Base-by-base conservation (phyloP, 768 basidiomycete species). In the Suillus luteus region DNA sequence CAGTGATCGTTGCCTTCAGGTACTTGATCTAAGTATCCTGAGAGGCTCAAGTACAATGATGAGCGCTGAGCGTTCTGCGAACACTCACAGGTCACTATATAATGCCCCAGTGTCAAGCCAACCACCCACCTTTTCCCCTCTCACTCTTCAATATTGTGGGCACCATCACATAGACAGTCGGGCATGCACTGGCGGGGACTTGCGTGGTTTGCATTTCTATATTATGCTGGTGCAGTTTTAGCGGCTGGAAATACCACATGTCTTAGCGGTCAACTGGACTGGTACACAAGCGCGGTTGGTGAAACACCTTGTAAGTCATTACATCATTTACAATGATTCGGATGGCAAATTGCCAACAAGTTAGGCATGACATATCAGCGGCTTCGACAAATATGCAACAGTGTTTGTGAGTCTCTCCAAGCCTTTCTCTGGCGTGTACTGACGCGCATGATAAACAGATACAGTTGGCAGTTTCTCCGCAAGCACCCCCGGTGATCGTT, bases 351-450 rank as follows among this genome's bases (percentile, higher is more conserved):
- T 55, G 22, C 57, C 33, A 35, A 27, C 10, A 33, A 40, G 37
- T 24, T 14, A 71, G 70, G 70, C 65, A 33, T n/a, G 44, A 71
- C 70, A 9, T 71, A 71, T 58, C 64, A 71, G 54, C 64, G 63
- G n/a, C 61, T 71, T 17, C 61, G 68, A n/a, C 70, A 67, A 55
- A 71, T 71, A 57, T 71, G 70, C 57, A 52, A 65, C 22, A 57
- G 22, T 15, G 10, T 40, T 5, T 71, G 70, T 71, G 27, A 31
- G 70, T 59, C 31, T 57, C 11, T 31, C 57, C 19, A 55, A 9
- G 33, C 5, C 4, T 22, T 19, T 60, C 52, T 40, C 35, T 60
- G 22, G 10, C 35, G 24, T 61, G 62, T 24, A 27, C 40, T 38
- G 14, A 55, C 27, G 19, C 3, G 33, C 11, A 17, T 62, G 5